Percentiles rank a stretch among this genome's conserved stretches.
These are phyloP conservation scores for Zostera marina DNA, from an alignment of 116 monocot species.

Conservation along the genomic window DNA sequence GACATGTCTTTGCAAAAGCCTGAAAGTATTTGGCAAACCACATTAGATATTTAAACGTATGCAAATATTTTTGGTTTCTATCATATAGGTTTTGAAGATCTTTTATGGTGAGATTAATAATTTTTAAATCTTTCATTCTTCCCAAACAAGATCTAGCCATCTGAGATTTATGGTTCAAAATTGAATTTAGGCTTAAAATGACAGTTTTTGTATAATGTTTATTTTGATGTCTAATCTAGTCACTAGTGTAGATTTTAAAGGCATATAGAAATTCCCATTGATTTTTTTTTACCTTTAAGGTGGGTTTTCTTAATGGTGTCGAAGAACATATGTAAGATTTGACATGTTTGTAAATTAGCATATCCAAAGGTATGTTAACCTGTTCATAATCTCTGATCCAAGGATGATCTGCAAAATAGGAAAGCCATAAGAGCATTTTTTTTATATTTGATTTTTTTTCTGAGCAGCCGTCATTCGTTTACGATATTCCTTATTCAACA, in stretches of 20 bases:
- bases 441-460: neutral
- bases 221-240: too few relatives aligned
- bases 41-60: too few relatives aligned
- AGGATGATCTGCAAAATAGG: conserved; percentile 6
- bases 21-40: conserved; percentile 4
- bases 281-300: conserved; percentile 46
- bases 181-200: too few relatives aligned
- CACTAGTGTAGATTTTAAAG: neutral
- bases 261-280: too few relatives aligned
- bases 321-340: conserved; percentile 46
- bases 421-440: neutral
- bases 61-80: too few relatives aligned
- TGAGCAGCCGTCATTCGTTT: conserved; percentile 82
- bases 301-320: conserved; percentile 73
- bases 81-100: too few relatives aligned
- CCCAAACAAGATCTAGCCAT: too few relatives aligned
- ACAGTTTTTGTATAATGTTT: too few relatives aligned
- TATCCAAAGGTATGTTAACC: conserved; percentile 12
- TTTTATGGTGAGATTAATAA: too few relatives aligned
- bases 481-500: conserved; percentile 82
- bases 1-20: conserved; percentile 65
- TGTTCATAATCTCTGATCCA: conserved; percentile 8
- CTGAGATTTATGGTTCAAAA: neutral
- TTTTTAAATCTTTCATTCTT: too few relatives aligned
- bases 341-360: conserved; percentile 17